Evolutionary conservation across 352 stramenopile species (phyloP).

Genomic region (Phytophthora meadii): DNA sequence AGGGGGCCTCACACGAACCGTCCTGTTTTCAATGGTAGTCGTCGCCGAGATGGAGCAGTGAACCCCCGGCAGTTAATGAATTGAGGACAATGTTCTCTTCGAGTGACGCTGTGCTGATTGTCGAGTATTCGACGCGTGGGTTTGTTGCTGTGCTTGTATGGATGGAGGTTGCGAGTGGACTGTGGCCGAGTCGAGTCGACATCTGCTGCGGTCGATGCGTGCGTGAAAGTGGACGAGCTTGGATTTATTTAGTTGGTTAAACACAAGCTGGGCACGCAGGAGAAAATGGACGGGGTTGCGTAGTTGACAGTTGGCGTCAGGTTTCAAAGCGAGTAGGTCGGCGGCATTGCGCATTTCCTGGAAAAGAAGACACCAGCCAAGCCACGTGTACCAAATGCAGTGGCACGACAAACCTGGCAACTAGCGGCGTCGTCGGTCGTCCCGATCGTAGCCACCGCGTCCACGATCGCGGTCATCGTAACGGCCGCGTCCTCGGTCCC

Average conservation of each 20-base stretch:
- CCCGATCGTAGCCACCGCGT: conserved; percentile 51
- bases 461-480: conserved; percentile 64
- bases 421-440: conserved; percentile 53
- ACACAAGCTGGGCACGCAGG: conserved; percentile 58
- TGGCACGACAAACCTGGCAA: conserved; percentile 2
- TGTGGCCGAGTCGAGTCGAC: conserved; percentile 13
- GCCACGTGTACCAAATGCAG: conserved; percentile 28
- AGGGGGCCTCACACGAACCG: not conserved
- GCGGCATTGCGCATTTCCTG: conserved; percentile 5
- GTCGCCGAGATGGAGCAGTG: conserved; percentile 7
- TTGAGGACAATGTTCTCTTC: conserved; percentile 9
- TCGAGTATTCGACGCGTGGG: conserved; percentile 13
- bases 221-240: conserved; percentile 55
- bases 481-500: conserved; percentile 56
- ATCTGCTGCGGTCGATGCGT: conserved; percentile 35
- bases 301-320: conserved; percentile 20
- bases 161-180: conserved; percentile 15
- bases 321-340: conserved; percentile 8
- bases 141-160: conserved; percentile 33
- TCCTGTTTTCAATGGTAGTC: conserved; percentile 11
- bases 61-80: conserved; percentile 24
- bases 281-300: conserved; percentile 16
- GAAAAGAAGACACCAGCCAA: conserved; percentile 19
- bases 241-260: conserved; percentile 73
- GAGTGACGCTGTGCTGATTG: conserved; percentile 19